Evolutionary conservation across 2,329 filamentous ascomycete species (phyloP), one percentile per base, ranked within the genome.

Genomic region (Pyricularia grisea): DNA sequence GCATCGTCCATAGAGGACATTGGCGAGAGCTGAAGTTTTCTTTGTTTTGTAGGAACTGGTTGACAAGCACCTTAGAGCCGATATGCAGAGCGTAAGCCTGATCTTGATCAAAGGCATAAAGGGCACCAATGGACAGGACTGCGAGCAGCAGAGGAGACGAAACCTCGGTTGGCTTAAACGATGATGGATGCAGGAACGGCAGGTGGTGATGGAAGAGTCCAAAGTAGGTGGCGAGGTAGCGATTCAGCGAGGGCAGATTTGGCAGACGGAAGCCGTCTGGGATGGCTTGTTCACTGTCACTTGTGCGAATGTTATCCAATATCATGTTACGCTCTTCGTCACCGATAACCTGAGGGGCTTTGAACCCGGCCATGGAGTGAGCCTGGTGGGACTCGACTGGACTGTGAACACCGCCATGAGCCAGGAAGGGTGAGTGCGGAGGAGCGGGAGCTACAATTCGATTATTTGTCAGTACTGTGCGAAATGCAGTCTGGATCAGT

Each of bases 11-110:
- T 17, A 99, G 81, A 4, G 95, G 95, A 75, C 94, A 98, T 79
- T 97, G 98, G 74, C 94, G 90, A 10, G 95, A 98, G 83, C 94
- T 97, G 79, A 98, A 98, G 80, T 97, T 97, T 79, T 97, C 94
- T 84, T 97, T 97, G 82, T 97, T 96, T 80, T 97, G 93, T 71
- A 99, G 80, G 79, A 98, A 98, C 78, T 97, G 93, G 77, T 96
- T 97, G 75, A 98, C 94, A 23, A 99, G 87, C 31, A 98, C 92
- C 83, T 98, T 99, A 70, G 95, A 97, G 23, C 94, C 95, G 73
- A 98, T 97, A 80, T 99, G 95, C 27, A 97, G 88, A 85, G 97
- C 93, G 78, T 97, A 98, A 0, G 95, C 95, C 77, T 97, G 92
- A 74, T 98, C 94, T 77, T 97, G 93, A 76, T 98, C 94, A 77